phyloP scores from a whole-genome alignment of 2,329 filamentous ascomycete species.

The Fusarium subtropicale region DNA sequence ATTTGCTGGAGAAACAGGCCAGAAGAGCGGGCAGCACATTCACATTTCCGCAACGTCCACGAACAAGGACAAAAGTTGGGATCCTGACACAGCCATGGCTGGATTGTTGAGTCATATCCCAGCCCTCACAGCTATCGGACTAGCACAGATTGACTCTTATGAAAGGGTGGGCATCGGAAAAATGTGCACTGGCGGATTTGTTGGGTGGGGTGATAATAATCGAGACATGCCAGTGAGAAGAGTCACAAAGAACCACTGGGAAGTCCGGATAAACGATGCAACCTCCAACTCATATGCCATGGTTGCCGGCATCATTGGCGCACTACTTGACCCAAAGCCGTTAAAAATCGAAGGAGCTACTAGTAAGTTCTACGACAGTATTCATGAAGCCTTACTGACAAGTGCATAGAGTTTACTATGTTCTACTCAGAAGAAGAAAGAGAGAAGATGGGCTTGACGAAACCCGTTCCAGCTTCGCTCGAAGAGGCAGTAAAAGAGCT shows the following conservation, averaged over 20 bases:
- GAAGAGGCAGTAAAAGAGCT: conserved; percentile 4
- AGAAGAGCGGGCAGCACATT: conserved; percentile 18
- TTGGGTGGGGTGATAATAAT: conserved; percentile 18
- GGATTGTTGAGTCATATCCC: conserved; percentile 12
- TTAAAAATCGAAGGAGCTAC: neutral
- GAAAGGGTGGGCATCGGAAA: neutral
- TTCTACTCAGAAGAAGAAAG: conserved; percentile 7
- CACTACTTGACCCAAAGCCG: neutral
- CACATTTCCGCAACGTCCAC: conserved; percentile 1
- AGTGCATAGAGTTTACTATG: neutral
- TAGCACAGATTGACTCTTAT: conserved; percentile 16
- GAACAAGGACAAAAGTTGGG: neutral
- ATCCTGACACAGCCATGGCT: neutral
- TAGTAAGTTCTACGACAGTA: neutral
- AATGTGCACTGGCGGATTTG: conserved; percentile 7
- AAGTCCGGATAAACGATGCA: conserved; percentile 3
- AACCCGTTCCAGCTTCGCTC: neutral
- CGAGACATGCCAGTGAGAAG: conserved; percentile 17
- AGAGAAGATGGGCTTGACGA: neutral
- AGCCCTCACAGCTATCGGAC: neutral
- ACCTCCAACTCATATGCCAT: conserved; percentile 17
- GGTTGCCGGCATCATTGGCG: conserved; percentile 4
- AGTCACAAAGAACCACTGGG: conserved; percentile 14
- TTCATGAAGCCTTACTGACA: neutral
- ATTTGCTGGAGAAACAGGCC: neutral